A percentile compares a stretch with the other conserved stretches of the same genome.
Conservation (phyloP, 805 yeast genomes). For the Debaryomyces maramus region DNA sequence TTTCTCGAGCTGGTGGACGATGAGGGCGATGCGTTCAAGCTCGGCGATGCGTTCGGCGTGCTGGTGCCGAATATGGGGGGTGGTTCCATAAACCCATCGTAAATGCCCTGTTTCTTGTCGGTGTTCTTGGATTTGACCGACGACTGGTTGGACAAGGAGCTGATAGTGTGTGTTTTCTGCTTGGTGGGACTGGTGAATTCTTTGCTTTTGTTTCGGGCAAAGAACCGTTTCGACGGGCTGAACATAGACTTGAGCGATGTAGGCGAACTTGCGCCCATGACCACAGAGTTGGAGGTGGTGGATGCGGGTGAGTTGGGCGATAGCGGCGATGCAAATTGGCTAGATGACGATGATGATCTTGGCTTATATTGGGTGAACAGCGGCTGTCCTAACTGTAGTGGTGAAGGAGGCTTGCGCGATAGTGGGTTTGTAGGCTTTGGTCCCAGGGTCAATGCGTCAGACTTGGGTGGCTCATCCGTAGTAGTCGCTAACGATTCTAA, state of each 20-base stretch:
- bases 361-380: not conserved
- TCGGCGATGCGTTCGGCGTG: slow-evolving; percentile 7
- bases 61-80: slow-evolving; percentile 33
- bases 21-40: slow-evolving; percentile 4
- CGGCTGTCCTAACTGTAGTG: slow-evolving; percentile 3
- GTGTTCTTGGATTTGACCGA: slow-evolving; percentile 12
- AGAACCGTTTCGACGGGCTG: slow-evolving; percentile 41
- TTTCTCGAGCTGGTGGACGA: slow-evolving; percentile 21
- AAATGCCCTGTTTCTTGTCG: slow-evolving; percentile 3
- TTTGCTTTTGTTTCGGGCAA: slow-evolving; percentile 26
- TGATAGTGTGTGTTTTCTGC: slow-evolving; percentile 28
- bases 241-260: slow-evolving; percentile 30
- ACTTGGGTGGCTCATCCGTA: not conserved
- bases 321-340: slow-evolving; percentile 7
- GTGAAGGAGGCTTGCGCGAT: slow-evolving; percentile 9
- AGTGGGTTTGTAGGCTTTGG: slow-evolving; percentile 1
- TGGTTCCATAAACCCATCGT: slow-evolving; percentile 34
- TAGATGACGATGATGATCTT: slow-evolving; percentile 6
- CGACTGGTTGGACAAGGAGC: slow-evolving; percentile 26
- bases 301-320: slow-evolving; percentile 25
- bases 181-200: not conserved
- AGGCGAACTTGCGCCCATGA: slow-evolving; percentile 43
- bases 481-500: slow-evolving; percentile 6
- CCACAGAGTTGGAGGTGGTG: slow-evolving; percentile 25
- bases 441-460: not conserved